Base-by-base conservation (phyloP, 2,329 filamentous ascomycete genomes). In the Alternaria sp. region DNA sequence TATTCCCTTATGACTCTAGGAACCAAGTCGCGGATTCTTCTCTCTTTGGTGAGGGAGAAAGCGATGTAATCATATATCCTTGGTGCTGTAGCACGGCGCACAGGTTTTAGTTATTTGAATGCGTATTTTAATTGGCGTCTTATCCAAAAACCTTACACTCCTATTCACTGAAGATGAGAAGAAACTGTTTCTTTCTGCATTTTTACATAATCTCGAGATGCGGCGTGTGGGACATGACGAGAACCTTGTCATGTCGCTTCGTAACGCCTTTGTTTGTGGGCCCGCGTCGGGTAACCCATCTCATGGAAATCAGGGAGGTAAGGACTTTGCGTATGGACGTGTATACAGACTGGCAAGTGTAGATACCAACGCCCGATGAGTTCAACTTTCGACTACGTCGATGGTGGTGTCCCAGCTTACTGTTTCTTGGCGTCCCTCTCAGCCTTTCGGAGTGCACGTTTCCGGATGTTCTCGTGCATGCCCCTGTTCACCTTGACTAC, bases 381-480 rank as follows among this genome's bases (percentile, higher is more conserved):
- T 46, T 24, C 28, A 23, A 46, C 42, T 17, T 39, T 39, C 2
- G 9, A 23, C 37, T 23, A 23, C 17, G 37, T 39, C 23, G 37
- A 23, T 39, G 23, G 49, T 26, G 14, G 26, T 40, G 36, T 21
- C 3, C 37, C 13, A 36, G 33, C 48, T 29, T 64, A 77, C 63
- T 76, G 74, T 59, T 91, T 91, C 85, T 92, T 92, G 9, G 87
- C 88, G 54, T 96, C 91, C 44, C 92, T 86, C 71, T 91, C 92
- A 4, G 88, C 89, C 84, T 97, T 97, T 75, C 85, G 89, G 74
- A 97, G 80, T 39, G 93, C 93, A 55, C 93, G 85, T 77, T 85
- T 89, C 68, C 93, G 88, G 62, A 97, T 97, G 58, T 89, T 88
- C 71, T 90, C 81, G 75, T 97, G 93, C 88, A 96, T 93, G 33